These are phyloP conservation scores for Fraxinus americana DNA, from an alignment of 257 asterid species.

Conservation along the genomic window DNA sequence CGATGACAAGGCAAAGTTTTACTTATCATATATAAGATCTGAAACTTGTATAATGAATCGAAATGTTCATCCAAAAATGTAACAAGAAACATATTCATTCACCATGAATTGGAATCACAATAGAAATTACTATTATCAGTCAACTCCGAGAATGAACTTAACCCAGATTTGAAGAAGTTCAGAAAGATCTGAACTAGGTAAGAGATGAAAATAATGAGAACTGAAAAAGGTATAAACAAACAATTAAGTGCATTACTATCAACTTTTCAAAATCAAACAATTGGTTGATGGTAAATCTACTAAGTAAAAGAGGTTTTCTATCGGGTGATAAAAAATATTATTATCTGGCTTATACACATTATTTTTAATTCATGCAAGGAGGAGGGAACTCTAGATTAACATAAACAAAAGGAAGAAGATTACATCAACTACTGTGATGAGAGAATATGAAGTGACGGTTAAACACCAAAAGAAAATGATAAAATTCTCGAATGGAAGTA, in stretches of 20 bases:
- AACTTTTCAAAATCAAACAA: not conserved
- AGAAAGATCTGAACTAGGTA: not conserved
- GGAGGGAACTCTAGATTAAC: not conserved
- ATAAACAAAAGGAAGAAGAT: not conserved
- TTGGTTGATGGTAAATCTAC: not conserved
- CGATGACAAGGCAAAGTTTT: not conserved
- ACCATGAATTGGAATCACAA: not conserved
- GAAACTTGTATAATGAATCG: not conserved
- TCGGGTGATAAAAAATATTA: not conserved
- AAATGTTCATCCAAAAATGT: not conserved
- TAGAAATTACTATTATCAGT: not conserved
- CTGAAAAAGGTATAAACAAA: not conserved
- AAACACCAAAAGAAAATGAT: too few relatives aligned
- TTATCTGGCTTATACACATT: not conserved
- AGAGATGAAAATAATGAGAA: not conserved
- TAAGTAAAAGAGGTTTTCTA: not conserved
- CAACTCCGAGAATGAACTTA: not conserved
- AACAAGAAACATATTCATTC: not conserved
- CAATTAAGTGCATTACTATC: not conserved
- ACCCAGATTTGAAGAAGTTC: not conserved
- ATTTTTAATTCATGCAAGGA: not conserved
- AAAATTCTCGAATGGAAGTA: too few relatives aligned
- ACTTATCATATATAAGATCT: not conserved
- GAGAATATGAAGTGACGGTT: too few relatives aligned
- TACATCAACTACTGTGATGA: too few relatives aligned